These are phyloP conservation scores for Pestalotiopsis sp. DNA, from an alignment of 2,329 filamentous ascomycete species.

Conservation along the genomic window DNA sequence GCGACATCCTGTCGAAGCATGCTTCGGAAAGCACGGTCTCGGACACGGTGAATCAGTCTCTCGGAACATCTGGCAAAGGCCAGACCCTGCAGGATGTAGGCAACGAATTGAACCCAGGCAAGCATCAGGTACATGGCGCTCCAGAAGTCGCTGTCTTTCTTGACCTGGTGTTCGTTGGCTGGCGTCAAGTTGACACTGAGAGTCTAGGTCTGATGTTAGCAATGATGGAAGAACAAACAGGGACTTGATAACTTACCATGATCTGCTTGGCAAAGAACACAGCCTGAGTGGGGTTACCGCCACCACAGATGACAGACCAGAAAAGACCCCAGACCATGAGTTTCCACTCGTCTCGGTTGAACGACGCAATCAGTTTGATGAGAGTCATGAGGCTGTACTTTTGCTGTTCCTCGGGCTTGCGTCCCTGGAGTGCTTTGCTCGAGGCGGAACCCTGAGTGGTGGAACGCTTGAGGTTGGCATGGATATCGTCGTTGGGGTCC, in stretches of 20 bases:
- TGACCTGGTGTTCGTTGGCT: slow-evolving; percentile 57
- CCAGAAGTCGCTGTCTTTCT: slow-evolving; percentile 81
- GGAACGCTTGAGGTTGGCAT: slow-evolving; percentile 58
- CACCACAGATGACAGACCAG: slow-evolving; percentile 77
- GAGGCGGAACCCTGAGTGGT: slow-evolving; percentile 65
- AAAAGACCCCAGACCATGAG: slow-evolving; percentile 75
- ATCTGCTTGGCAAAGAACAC: slow-evolving; percentile 93
- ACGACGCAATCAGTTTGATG: slow-evolving; percentile 77
- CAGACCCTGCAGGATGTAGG: slow-evolving; percentile 70
- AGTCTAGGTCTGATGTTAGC: slow-evolving; percentile 29
- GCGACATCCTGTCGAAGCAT: slow-evolving; percentile 92
- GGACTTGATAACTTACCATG: slow-evolving; percentile 44
- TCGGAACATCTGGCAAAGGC: slow-evolving; percentile 88
- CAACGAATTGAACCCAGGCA: slow-evolving; percentile 71
- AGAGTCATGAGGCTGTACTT: slow-evolving; percentile 76
- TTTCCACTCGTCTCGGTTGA: slow-evolving; percentile 74
- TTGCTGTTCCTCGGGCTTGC: slow-evolving; percentile 48
- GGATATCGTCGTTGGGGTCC: slow-evolving; percentile 67
- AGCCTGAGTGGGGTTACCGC: slow-evolving; percentile 75
- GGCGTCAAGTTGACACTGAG: slow-evolving; percentile 45
- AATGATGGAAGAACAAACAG: neutral
- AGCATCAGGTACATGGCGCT: slow-evolving; percentile 87
- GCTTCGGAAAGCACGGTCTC: slow-evolving; percentile 80
- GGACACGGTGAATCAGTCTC: slow-evolving; percentile 78
- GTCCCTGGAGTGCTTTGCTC: slow-evolving; percentile 68